Evolutionary conservation across 805 yeast species (phyloP).

Genomic region (Candida succiphila): DNA sequence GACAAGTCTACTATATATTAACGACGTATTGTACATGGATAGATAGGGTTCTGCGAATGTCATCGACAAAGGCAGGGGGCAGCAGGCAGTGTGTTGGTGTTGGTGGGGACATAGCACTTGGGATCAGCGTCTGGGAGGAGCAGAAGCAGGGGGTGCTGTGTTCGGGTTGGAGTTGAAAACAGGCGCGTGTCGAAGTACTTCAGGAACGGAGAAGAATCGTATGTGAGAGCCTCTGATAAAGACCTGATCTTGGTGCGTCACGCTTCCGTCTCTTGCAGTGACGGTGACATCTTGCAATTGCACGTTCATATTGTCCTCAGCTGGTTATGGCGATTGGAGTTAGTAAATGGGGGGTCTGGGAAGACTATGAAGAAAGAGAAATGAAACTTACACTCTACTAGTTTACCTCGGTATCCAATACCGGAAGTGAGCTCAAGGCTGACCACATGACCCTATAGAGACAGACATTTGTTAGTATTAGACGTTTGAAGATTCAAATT

Average conservation of each 20-base stretch:
- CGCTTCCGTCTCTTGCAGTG: conserved; percentile 68
- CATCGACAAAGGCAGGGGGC: too few relatives aligned
- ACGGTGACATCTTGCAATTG: conserved; percentile 74
- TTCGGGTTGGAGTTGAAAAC: conserved; percentile 40
- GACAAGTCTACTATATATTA: too few relatives aligned
- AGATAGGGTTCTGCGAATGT: too few relatives aligned
- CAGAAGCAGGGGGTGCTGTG: neutral
- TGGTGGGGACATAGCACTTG: too few relatives aligned
- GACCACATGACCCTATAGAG: conserved; percentile 83
- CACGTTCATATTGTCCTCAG: conserved; percentile 91
- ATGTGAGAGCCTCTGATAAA: conserved; percentile 89
- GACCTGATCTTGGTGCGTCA: conserved; percentile 71
- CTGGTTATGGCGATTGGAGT: too few relatives aligned
- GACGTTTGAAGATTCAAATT: too few relatives aligned
- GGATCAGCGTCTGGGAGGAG: too few relatives aligned
- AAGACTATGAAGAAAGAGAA: neutral
- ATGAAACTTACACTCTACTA: conserved; percentile 54
- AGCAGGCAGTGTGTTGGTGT: too few relatives aligned
- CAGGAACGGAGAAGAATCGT: conserved; percentile 79
- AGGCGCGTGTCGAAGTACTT: conserved; percentile 81
- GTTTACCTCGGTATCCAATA: conserved; percentile 78
- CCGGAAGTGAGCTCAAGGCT: conserved; percentile 80
- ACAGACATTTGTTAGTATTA: too few relatives aligned
- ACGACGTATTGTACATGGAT: too few relatives aligned
- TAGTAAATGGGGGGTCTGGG: neutral